Evolutionary conservation across 495 filamentous ascomycete species (phyloP), one percentile per base, ranked within the genome.

Genomic region (Chaetomidium leptoderma): DNA sequence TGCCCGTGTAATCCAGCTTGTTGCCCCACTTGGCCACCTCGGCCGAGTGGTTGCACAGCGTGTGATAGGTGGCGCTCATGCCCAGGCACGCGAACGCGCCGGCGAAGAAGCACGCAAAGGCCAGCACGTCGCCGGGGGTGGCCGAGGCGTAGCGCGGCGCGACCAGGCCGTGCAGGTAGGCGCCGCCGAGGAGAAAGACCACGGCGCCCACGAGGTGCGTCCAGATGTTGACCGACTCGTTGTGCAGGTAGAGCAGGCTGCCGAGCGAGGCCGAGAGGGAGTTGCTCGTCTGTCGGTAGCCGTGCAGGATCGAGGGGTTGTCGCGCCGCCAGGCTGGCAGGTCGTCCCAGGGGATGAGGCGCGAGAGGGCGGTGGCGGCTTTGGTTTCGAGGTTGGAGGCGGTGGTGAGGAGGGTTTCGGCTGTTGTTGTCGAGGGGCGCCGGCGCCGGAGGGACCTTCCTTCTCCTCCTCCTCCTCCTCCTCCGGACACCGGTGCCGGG

Each of bases 201-300:
- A 85, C 47, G 14, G 84, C 75, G 45, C 85, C 86, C 21, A 93
- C 62, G 6, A 96, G 80, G 71, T 97, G 92, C 2, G 88, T 84
- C 73, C 91, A 96, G 66, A 96, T 92, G 71, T 97, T 97, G 59
- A 97, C 87, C n/a, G 82, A 84, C 70, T 97, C 91, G 73, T 96
- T 97, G 75, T 97, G 76, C 53, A 77, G 59, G 62, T 71, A 68
- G 58, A 62, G 58, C 21, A 76, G 61, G 61, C 64, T 68, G 35
- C 42, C 17, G 27, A 78, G 60, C 16, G 72, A 76, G n/a, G 35
- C 23, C 30, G 39, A 40, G 64, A 72, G 71, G 62, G 66, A 71
- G 66, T 75, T 65, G 65, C 66, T 70, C 8, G 70, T 71, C 2
- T 55, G 63, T 1, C 76, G 72, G 66, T 78, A 78, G 50, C 75